Evolutionary conservation across 2,329 filamentous ascomycete genomes (phyloP).

Genomic region (Dactylellina parvicollis): DNA sequence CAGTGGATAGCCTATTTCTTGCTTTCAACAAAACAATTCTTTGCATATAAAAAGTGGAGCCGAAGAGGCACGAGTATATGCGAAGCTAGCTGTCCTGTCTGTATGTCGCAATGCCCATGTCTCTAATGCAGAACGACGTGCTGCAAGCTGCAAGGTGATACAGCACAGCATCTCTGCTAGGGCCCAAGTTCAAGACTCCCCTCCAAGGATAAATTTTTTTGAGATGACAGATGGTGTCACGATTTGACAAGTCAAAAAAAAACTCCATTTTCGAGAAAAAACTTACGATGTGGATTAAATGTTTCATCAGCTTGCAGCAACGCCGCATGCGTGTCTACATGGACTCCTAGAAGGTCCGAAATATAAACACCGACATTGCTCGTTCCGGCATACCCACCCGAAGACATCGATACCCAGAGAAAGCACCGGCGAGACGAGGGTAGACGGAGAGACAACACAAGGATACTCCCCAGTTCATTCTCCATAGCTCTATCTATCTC

Average conservation of each 20-base stretch:
- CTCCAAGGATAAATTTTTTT: conserved; percentile 4
- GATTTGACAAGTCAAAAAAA: conserved; percentile 6
- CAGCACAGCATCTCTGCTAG: conserved; percentile 50
- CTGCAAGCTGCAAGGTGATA: conserved; percentile 52
- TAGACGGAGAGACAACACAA: conserved; percentile 24
- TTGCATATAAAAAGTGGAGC: conserved; percentile 25
- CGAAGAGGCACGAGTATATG: neutral
- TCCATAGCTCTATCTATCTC: neutral
- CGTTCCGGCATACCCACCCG: conserved; percentile 28
- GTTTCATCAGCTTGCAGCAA: neutral
- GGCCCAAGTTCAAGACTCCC: conserved; percentile 1
- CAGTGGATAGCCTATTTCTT: conserved; percentile 40
- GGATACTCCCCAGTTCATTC: neutral
- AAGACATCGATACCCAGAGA: conserved; percentile 14
- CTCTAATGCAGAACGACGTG: conserved; percentile 46
- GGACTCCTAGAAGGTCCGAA: neutral
- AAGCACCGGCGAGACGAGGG: conserved; percentile 3
- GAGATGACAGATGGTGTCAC: conserved; percentile 6
- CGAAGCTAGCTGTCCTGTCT: conserved; percentile 33
- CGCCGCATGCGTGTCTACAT: conserved; percentile 14
- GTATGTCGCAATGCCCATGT: conserved; percentile 54
- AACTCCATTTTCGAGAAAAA: neutral
- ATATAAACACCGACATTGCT: conserved; percentile 26
- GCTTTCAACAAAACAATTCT: conserved; percentile 8
- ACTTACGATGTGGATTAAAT: neutral